Evolutionary conservation across 192 early-diverging fungal genomes (phyloP), one percentile per base, ranked within the genome.

Genomic region (Linnemannia hyalina): DNA sequence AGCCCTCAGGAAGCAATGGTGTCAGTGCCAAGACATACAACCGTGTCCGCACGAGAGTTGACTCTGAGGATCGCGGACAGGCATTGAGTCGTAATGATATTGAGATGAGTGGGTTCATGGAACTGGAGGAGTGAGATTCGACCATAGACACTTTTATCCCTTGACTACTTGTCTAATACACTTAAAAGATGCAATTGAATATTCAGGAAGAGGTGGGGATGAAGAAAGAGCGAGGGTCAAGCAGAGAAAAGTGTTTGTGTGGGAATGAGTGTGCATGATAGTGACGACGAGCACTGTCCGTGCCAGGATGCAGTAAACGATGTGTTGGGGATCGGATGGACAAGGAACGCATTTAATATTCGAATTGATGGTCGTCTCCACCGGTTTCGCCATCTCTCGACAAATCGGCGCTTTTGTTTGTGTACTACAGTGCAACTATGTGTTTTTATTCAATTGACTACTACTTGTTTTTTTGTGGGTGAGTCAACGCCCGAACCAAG

Each of bases 81-180:
- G 20, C 55, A 6, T 46, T 85, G 55, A 85, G 32, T 26, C 55
- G 42, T 22, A 60, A 74, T 8, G 83, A 85, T 68, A 85, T 85
- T 73, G 83, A 85, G 60, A 68, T 85, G 83, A 85, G 83, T 23
- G 83, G 83, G 10, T 85, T 73, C 49, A 18, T 85, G 78, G 83
- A 80, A 5, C n/a, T 38, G 22, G 42, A 74, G 29, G 74, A 85
- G 47, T 85, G 72, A 68, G 46, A 26, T 18, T 32, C 60, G 29
- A 65, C 11, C 6, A 4, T 44, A 32, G 9, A 13, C 44, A 46
- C 11, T 15, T 11, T 15, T 13, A 1, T 13, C 16, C 8, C n/a
- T 35, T 23, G 10, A 42, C 2, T 40, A 6, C 2, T 22, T 42
- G n/a, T 41, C 13, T 16, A 70, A 41, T 38, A 42, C 38, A 42